phyloP scores from a whole-genome alignment of 257 asterid genomes.

The Nicotiana attenuata region DNA sequence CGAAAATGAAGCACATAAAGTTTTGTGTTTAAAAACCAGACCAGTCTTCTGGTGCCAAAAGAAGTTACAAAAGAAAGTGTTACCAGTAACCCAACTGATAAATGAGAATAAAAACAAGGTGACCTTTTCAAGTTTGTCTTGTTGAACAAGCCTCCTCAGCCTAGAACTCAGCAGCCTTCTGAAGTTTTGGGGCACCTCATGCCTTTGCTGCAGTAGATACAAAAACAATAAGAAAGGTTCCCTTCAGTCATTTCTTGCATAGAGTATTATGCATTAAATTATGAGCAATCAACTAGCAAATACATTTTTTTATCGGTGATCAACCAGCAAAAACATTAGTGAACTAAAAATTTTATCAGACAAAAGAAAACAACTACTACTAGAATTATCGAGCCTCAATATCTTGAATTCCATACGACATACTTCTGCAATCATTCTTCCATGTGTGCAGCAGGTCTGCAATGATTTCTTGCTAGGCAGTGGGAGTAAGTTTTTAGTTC shows the following conservation, averaged over 20 bases:
- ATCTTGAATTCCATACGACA: neutral
- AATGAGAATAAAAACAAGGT: neutral
- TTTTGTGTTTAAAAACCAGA: neutral
- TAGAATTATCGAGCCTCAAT: neutral
- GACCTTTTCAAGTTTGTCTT: constrained; percentile 89
- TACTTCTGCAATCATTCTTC: neutral
- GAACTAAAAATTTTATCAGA: neutral
- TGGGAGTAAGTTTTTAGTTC: neutral
- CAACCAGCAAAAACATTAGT: too few species aligned
- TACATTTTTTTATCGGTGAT: too few species aligned
- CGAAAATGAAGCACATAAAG: neutral
- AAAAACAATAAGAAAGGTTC: constrained; percentile 4
- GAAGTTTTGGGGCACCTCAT: constrained; percentile 74
- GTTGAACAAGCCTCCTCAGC: constrained; percentile 85
- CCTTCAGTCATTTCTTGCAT: neutral
- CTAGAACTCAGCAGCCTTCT: constrained; percentile 63
- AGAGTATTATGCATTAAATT: too few species aligned
- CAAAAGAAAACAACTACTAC: neutral
- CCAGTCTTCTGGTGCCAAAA: neutral
- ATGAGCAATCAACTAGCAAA: too few species aligned
- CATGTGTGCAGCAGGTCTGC: neutral
- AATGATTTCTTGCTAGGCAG: neutral
- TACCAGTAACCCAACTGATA: neutral
- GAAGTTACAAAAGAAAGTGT: neutral
- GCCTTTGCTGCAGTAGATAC: constrained; percentile 55